phyloP scores from a whole-genome alignment of 495 filamentous ascomycete genomes.

The Aspergillus hancockii region DNA sequence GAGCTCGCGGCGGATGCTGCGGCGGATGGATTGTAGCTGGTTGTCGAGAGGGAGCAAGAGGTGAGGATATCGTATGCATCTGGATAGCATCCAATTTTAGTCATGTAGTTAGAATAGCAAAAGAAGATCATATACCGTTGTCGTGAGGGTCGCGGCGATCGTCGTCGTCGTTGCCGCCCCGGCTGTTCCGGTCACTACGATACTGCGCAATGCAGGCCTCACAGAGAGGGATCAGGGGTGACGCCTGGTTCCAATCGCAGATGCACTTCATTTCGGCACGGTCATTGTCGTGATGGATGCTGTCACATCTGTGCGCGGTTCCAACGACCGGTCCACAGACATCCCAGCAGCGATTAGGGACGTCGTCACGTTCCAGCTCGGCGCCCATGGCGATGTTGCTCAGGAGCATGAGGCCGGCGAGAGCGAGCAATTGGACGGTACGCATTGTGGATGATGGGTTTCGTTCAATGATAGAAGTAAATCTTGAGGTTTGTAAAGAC shows the following conservation, averaged over 20 bases:
- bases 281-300: conserved; percentile 29
- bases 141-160: conserved; percentile 23
- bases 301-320: conserved; percentile 30
- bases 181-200: conserved; percentile 17
- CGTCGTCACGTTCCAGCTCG: conserved; percentile 35
- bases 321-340: conserved; percentile 31
- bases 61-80: conserved; percentile 38
- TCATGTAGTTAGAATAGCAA: not conserved
- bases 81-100: conserved; percentile 10
- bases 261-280: conserved; percentile 34
- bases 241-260: conserved; percentile 31
- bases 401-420: conserved; percentile 31
- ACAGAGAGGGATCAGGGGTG: conserved; percentile 33
- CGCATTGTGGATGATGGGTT: conserved; percentile 26
- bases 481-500: not conserved
- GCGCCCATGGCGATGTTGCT: conserved; percentile 28
- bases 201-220: conserved; percentile 40
- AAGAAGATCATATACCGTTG: conserved; percentile 22
- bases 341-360: conserved; percentile 34
- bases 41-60: conserved; percentile 34
- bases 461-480: not conserved
- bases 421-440: conserved; percentile 26
- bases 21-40: conserved; percentile 26
- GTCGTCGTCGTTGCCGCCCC: conserved; percentile 17
- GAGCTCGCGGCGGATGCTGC: conserved; percentile 11